A percentile compares a stretch with the other conserved stretches of the same genome.
phyloP scores from a whole-genome alignment of 306 rosid genomes.

The Pyrus communis region DNA sequence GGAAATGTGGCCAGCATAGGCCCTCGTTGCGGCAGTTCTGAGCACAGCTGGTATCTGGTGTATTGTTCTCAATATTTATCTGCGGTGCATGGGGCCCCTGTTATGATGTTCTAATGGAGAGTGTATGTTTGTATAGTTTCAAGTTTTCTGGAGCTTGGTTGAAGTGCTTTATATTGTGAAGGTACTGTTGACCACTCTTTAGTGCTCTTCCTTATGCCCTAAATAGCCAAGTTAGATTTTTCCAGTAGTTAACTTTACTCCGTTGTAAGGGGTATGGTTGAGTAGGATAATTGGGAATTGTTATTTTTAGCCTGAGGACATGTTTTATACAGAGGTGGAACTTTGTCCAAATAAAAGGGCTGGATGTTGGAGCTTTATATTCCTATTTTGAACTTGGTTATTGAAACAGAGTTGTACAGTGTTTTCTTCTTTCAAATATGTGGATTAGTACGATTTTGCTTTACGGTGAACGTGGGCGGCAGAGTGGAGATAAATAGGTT shows the following conservation, averaged over 20 bases:
- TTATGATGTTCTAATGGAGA: background rate
- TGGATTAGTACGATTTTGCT: constrained; percentile 4
- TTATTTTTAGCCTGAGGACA: background rate
- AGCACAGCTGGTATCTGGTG: background rate
- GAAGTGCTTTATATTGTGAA: background rate
- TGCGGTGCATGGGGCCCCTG: background rate
- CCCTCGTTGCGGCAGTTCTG: background rate
- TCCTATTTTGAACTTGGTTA: constrained; percentile 8
- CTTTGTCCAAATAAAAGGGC: background rate
- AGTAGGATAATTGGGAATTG: background rate
- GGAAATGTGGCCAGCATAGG: background rate
- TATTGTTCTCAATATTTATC: background rate
- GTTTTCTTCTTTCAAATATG: background rate
- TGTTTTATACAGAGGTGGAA: background rate
- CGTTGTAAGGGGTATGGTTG: background rate
- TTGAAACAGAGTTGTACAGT: constrained; percentile 14
- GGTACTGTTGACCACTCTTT: background rate
- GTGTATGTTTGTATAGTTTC: background rate
- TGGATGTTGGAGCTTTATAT: constrained; percentile 4
- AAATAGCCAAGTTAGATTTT: background rate
- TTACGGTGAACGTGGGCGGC: constrained; percentile 12
- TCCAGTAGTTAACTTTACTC: background rate
- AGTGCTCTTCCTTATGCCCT: background rate
- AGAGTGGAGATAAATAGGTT: constrained; percentile 5
- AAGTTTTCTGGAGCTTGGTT: background rate